These are phyloP conservation scores for Stromatinia cepivora DNA, from an alignment of 2,329 filamentous ascomycete species.

Conservation along the genomic window DNA sequence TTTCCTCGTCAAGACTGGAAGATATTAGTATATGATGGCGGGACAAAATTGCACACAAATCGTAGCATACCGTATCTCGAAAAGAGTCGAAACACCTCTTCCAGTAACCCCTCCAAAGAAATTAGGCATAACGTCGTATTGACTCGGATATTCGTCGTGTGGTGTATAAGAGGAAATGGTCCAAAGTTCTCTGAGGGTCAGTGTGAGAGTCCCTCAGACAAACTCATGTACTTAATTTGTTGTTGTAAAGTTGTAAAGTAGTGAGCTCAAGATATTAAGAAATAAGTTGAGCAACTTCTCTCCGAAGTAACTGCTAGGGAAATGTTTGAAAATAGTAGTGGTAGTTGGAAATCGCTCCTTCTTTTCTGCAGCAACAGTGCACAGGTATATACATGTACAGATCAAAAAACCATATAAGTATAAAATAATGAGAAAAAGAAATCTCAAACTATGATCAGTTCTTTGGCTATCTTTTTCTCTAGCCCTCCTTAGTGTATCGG, in stretches of 20 bases:
- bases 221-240: background rate
- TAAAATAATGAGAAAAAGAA: conserved; percentile 2
- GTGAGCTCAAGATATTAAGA: background rate
- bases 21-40: conserved; percentile 24
- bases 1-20: conserved; percentile 71
- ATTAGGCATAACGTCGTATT: conserved; percentile 36
- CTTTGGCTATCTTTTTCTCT: conserved; percentile 2
- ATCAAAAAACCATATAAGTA: background rate
- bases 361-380: background rate
- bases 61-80: conserved; percentile 42
- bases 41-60: background rate
- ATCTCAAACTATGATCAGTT: conserved; percentile 1
- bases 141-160: background rate
- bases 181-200: background rate
- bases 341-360: background rate
- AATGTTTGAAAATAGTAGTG: background rate
- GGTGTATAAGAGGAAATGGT: background rate
- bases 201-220: background rate
- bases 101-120: conserved; percentile 40
- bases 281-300: conserved; percentile 1
- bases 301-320: background rate
- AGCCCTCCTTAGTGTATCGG: conserved; percentile 2
- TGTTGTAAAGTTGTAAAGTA: background rate
- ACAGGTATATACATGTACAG: background rate
- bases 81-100: conserved; percentile 40